Evolutionary conservation across 176 grass and related monocot genomes (phyloP).

Genomic region (Raddia guianensis): DNA sequence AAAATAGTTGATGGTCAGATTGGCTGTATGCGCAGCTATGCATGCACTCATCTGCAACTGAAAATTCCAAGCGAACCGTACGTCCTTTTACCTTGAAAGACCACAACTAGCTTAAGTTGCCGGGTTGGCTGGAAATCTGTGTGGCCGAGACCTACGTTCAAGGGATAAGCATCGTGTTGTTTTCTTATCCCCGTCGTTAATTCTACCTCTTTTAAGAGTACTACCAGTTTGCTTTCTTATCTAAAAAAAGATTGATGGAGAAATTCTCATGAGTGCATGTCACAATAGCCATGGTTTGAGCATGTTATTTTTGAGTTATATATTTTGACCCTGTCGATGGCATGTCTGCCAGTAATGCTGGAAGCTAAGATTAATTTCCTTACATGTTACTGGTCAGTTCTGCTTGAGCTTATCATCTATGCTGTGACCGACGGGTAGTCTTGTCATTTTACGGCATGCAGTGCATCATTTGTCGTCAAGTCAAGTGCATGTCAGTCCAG

Average conservation of each 20-base stretch:
- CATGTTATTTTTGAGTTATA: background rate
- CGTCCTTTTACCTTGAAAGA: conserved; percentile 19
- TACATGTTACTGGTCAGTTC: conserved; percentile 2
- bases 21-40: background rate
- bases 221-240: background rate
- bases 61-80: background rate
- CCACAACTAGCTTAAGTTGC: background rate
- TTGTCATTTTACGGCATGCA: conserved; percentile 40
- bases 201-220: background rate
- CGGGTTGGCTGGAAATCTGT: background rate
- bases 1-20: too few relatives aligned
- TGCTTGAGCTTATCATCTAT: conserved; percentile 34
- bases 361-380: background rate
- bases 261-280: background rate
- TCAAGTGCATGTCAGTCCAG: conserved; percentile 5
- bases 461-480: conserved; percentile 14
- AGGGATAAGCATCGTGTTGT: conserved; percentile 27
- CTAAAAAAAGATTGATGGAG: background rate
- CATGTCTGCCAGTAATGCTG: conserved; percentile 31
- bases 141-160: background rate
- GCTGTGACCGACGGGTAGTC: conserved; percentile 1
- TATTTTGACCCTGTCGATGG: conserved; percentile 25
- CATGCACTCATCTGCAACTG: background rate
- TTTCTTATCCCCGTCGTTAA: background rate
- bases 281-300: background rate